Evolutionary conservation across 2,329 filamentous ascomycete species (phyloP).

Genomic region (Tolypocladium tundrense): DNA sequence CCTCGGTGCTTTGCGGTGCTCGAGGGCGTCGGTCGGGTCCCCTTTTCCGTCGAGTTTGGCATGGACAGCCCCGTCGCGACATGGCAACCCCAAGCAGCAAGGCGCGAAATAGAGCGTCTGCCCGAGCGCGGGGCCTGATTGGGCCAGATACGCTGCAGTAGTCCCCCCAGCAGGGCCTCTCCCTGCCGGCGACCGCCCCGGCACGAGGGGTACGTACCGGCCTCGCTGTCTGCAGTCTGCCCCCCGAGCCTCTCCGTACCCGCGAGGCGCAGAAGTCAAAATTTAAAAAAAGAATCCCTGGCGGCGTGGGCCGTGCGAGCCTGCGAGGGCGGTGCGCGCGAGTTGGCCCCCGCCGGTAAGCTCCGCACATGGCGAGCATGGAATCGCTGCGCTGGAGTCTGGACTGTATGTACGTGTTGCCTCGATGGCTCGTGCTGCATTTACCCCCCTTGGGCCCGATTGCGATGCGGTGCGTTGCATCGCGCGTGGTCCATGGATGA

Average conservation of each 20-base stretch:
- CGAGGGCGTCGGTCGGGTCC: neutral
- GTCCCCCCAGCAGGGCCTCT: neutral
- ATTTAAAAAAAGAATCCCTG: conserved; percentile 1
- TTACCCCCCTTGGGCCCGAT: neutral
- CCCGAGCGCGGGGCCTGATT: neutral
- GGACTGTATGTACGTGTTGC: too few relatives aligned
- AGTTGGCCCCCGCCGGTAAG: neutral
- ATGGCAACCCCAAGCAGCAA: neutral
- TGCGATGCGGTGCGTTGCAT: neutral
- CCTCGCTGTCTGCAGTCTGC: neutral
- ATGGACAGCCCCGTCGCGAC: neutral
- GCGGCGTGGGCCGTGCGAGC: neutral
- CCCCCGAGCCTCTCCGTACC: neutral
- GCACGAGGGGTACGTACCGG: neutral
- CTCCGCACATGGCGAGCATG: neutral
- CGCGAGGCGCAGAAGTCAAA: conserved; percentile 2
- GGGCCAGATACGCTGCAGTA: neutral
- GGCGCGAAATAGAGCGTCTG: neutral
- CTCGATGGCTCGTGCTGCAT: too few relatives aligned
- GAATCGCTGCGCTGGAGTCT: neutral
- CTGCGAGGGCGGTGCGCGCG: neutral
- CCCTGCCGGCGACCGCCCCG: neutral
- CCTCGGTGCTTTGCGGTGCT: neutral
- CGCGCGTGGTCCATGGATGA: neutral
- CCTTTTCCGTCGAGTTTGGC: neutral